A percentile compares a stretch with the other conserved stretches of the same genome.
Conservation (phyloP, 352 stramenopile genomes). For the Phytopythium kandeliae region DNA sequence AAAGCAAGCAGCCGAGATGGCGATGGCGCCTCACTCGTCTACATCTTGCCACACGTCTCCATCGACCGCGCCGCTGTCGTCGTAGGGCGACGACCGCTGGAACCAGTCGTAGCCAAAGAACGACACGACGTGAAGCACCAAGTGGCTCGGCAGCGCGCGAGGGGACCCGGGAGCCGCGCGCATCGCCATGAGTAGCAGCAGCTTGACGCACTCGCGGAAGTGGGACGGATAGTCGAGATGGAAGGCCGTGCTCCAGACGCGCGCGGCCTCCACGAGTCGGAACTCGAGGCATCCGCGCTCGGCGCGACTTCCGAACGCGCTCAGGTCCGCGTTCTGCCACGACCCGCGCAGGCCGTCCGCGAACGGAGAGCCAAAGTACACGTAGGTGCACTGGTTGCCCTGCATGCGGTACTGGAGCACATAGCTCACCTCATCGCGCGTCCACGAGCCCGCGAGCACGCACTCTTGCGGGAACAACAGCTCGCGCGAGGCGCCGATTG, state of each 20-base stretch:
- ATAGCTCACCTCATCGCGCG: conserved; percentile 30
- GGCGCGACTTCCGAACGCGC: conserved; percentile 15
- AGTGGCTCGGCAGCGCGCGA: conserved; percentile 23
- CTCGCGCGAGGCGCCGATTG: conserved; percentile 42
- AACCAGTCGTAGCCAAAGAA: conserved; percentile 51
- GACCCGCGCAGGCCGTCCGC: conserved; percentile 31
- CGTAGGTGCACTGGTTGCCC: conserved; percentile 42
- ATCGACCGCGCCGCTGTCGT: background rate
- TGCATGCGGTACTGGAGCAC: conserved; percentile 48
- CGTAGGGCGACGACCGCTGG: background rate
- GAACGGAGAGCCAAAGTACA: conserved; percentile 39
- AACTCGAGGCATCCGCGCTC: conserved; percentile 39
- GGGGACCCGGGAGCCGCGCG: conserved; percentile 5
- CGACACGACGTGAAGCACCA: conserved; percentile 32
- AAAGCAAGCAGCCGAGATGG: background rate
- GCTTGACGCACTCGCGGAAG: conserved; percentile 33
- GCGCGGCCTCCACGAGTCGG: conserved; percentile 17
- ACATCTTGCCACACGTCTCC: background rate
- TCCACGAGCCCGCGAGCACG: conserved; percentile 40
- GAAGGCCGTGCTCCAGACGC: conserved; percentile 31
- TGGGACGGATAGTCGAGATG: conserved; percentile 32
- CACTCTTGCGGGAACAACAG: conserved; percentile 49
- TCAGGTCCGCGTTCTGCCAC: conserved; percentile 46
- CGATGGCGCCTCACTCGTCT: background rate
- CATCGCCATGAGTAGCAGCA: conserved; percentile 26